Evolutionary conservation across 768 basidiomycete genomes (phyloP).

Genomic region (Mycena chlorophos): DNA sequence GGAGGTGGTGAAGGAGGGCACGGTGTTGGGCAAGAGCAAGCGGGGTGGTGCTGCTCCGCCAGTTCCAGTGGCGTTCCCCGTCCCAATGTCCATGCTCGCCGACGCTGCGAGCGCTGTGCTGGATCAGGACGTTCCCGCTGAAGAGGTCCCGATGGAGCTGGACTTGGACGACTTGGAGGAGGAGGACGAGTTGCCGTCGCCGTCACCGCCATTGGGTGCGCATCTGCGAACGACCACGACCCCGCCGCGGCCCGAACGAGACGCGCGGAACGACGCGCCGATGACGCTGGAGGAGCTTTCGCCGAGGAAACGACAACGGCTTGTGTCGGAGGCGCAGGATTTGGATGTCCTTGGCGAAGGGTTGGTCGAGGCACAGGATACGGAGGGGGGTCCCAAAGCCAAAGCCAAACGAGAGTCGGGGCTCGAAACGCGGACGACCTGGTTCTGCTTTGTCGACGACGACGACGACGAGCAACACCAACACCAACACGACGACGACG

Average conservation of each 20-base stretch:
- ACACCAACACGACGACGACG: not conserved
- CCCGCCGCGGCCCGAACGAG: not conserved
- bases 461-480: not conserved
- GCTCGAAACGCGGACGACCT: not conserved
- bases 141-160: too few species aligned
- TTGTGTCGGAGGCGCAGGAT: not conserved
- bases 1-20: too few species aligned
- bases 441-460: not conserved
- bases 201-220: constrained; percentile 30
- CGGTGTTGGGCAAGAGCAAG: too few species aligned
- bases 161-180: constrained; percentile 21
- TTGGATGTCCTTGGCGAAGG: not conserved
- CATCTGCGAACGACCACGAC: constrained; percentile 25
- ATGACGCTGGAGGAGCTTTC: constrained; percentile 56
- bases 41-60: too few species aligned
- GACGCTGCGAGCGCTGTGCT: too few species aligned
- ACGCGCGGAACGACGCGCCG: constrained; percentile 13
- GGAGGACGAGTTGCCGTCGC: constrained; percentile 21
- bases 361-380: not conserved
- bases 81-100: too few species aligned
- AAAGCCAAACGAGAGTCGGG: too few species aligned
- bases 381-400: not conserved
- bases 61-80: too few species aligned
- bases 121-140: too few species aligned
- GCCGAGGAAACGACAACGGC: constrained; percentile 31